Percentiles rank a stretch among this genome's conserved stretches.
phyloP scores from a whole-genome alignment of 768 basidiomycete genomes.

The Rickenella mellea region DNA sequence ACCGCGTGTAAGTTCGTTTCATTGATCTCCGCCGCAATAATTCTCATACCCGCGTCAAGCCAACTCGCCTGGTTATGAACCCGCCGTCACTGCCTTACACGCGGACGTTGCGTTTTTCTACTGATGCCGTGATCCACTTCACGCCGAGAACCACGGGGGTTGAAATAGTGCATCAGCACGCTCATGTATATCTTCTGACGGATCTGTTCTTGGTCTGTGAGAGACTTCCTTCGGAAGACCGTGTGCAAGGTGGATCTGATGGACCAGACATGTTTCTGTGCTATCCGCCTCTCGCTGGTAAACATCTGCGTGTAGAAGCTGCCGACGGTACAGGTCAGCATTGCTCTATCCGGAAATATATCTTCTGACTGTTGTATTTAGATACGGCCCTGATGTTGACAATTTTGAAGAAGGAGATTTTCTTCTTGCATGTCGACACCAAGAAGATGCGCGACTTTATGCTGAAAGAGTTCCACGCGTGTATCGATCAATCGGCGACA shows the following conservation, averaged over 20 bases:
- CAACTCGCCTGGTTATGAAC: conserved; percentile 83
- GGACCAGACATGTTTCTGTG: conserved; percentile 84
- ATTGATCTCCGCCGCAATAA: neutral
- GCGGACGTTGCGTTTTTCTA: conserved; percentile 65
- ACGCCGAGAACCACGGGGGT: conserved; percentile 64
- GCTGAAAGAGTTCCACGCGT: conserved; percentile 66
- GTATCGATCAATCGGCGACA: conserved; percentile 69
- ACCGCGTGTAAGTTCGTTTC: conserved; percentile 74
- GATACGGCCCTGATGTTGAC: conserved; percentile 67
- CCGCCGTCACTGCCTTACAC: conserved; percentile 71
- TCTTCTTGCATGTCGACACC: conserved; percentile 58
- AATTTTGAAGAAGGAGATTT: conserved; percentile 82
- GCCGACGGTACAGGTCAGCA: conserved; percentile 49
- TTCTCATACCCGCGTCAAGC: conserved; percentile 29
- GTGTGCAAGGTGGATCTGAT: conserved; percentile 34
- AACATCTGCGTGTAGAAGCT: conserved; percentile 70
- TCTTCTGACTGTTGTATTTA: conserved; percentile 21
- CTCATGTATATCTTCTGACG: conserved; percentile 81
- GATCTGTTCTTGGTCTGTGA: conserved; percentile 91
- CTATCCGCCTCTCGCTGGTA: conserved; percentile 93
- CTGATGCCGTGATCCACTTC: conserved; percentile 67
- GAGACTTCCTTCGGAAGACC: conserved; percentile 64
- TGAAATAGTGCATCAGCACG: conserved; percentile 69
- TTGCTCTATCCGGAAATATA: neutral
- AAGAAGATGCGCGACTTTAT: conserved; percentile 50